These are phyloP conservation scores for Candida hungchunana DNA, from an alignment of 805 yeast genomes.

Conservation along the genomic window DNA sequence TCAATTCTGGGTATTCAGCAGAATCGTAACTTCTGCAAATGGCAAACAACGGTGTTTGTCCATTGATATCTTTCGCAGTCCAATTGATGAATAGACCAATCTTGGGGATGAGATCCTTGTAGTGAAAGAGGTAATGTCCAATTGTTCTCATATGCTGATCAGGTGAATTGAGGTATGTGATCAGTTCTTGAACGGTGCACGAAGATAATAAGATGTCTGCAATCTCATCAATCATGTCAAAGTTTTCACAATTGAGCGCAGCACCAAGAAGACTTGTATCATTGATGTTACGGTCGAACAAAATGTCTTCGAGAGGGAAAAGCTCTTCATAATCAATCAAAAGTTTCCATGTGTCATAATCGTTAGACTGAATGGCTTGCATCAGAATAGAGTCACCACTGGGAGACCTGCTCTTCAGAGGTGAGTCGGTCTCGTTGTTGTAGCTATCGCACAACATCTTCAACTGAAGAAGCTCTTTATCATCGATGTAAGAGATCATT, in stretches of 20 bases:
- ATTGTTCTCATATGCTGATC: constrained; percentile 57
- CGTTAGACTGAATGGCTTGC: constrained; percentile 51
- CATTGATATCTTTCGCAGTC: constrained; percentile 57
- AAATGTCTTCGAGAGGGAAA: constrained; percentile 61
- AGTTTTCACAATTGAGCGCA: constrained; percentile 55
- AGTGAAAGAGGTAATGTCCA: constrained; percentile 71
- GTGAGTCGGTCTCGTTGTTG: constrained; percentile 17
- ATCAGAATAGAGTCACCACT: constrained; percentile 71
- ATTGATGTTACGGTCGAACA: constrained; percentile 54
- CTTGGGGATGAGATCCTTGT: constrained; percentile 42
- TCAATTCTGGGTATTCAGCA: constrained; percentile 47
- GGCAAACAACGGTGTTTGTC: constrained; percentile 76
- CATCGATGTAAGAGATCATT: constrained; percentile 50
- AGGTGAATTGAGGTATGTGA: constrained; percentile 40
- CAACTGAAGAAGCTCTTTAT: constrained; percentile 25
- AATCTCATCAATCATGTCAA: constrained; percentile 43
- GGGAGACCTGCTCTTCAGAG: constrained; percentile 36
- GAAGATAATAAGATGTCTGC: constrained; percentile 39
- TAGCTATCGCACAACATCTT: constrained; percentile 28
- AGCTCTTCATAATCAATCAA: constrained; percentile 41
- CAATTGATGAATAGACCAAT: constrained; percentile 66
- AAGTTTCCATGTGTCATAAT: constrained; percentile 43
- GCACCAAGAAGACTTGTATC: constrained; percentile 55
- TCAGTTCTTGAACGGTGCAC: constrained; percentile 43
- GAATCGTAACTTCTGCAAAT: constrained; percentile 81